These are phyloP conservation scores for Cerioporus squamosus DNA, from an alignment of 1,284 basidiomycete species.

Conservation along the genomic window DNA sequence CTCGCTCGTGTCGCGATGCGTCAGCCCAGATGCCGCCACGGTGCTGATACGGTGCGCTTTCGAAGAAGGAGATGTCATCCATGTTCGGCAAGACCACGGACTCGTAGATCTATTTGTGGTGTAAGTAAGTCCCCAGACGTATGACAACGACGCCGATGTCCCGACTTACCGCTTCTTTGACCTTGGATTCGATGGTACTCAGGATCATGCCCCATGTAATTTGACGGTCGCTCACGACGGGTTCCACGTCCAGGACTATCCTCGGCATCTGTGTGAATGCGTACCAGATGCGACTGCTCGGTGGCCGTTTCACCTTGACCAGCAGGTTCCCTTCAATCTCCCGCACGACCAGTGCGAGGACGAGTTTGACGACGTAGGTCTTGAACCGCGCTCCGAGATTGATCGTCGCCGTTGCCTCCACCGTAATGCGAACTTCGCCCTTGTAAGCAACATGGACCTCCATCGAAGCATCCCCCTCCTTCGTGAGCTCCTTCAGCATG, in stretches of 20 bases:
- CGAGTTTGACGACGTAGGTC: constrained; percentile 87
- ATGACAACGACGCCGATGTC: constrained; percentile 1
- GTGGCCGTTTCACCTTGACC: constrained; percentile 93
- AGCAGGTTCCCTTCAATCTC: constrained; percentile 91
- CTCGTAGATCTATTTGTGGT: constrained; percentile 76
- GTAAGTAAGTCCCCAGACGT: not conserved
- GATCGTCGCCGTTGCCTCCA: constrained; percentile 88
- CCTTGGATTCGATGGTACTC: constrained; percentile 85
- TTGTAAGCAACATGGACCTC: constrained; percentile 86
- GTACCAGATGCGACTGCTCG: constrained; percentile 96
- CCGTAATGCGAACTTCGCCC: constrained; percentile 87
- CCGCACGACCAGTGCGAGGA: constrained; percentile 85
- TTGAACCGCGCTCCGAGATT: constrained; percentile 84
- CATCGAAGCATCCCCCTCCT: constrained; percentile 89
- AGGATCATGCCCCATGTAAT: constrained; percentile 94
- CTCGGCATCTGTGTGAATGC: constrained; percentile 93
- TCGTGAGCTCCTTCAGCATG: constrained; percentile 95
- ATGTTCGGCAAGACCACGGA: constrained; percentile 96
- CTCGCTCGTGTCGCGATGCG: constrained; percentile 58
- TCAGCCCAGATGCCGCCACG: constrained; percentile 94
- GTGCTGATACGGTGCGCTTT: constrained; percentile 65
- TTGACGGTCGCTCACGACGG: constrained; percentile 91
- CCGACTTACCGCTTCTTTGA: constrained; percentile 86
- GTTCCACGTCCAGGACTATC: constrained; percentile 89
- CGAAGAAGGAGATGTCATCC: constrained; percentile 97